A percentile compares a stretch with the other conserved stretches of the same genome.
phyloP scores from a whole-genome alignment of 2,329 filamentous ascomycete genomes.

The Aphanoascus verrucosus region DNA sequence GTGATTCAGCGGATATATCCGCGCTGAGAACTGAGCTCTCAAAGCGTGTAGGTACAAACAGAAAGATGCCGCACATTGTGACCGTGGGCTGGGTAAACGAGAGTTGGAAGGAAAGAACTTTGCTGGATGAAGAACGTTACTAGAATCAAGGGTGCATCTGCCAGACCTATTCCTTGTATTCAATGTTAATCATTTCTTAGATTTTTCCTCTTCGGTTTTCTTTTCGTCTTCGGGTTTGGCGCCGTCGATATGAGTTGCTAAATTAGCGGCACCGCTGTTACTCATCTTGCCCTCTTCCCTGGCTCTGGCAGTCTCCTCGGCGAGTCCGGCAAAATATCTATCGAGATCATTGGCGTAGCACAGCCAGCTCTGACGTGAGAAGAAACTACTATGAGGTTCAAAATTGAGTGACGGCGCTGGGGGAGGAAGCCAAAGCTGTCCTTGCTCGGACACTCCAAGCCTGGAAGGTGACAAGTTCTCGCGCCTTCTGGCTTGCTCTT shows the following conservation, averaged over 20 bases:
- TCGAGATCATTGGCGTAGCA: not conserved
- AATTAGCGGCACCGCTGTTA: too few relatives aligned
- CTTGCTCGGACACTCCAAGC: too few relatives aligned
- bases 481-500: too few relatives aligned
- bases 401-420: too few relatives aligned
- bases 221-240: too few relatives aligned
- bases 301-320: too few relatives aligned
- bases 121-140: conserved; percentile 64
- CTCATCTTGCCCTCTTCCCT: too few relatives aligned
- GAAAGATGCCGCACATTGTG: conserved; percentile 57
- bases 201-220: too few relatives aligned
- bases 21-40: conserved; percentile 25
- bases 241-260: too few relatives aligned
- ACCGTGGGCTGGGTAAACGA: conserved; percentile 61
- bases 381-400: not conserved
- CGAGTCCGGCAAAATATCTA: too few relatives aligned
- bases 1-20: conserved; percentile 36
- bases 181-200: not conserved
- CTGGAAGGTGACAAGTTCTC: too few relatives aligned
- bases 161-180: not conserved
- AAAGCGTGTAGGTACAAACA: conserved; percentile 24
- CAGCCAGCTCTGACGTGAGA: not conserved
- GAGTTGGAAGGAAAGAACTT: conserved; percentile 67
- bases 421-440: too few relatives aligned
- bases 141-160: not conserved